A percentile compares a stretch with the other conserved stretches of the same genome.
phyloP scores from a whole-genome alignment of 805 yeast species.

The Saccharomyces kudriavzevii region DNA sequence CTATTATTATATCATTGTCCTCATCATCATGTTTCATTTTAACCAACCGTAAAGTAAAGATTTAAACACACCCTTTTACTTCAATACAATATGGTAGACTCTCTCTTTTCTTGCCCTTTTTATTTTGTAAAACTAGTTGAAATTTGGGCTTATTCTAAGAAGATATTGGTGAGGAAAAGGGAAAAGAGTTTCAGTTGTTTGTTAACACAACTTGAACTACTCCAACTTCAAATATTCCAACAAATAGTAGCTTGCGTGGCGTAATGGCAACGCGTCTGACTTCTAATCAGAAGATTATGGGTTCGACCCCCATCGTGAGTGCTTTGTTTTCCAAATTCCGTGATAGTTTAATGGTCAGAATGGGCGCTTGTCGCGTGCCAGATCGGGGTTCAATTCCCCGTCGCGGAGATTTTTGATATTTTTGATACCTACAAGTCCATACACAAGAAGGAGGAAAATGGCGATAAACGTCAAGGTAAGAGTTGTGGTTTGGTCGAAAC shows the following conservation, averaged over 20 bases:
- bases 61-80: background rate
- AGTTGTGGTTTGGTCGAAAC: background rate
- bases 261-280: slow-evolving; percentile 53
- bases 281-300: slow-evolving; percentile 49
- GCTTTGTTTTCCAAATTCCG: background rate
- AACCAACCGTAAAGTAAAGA: no score
- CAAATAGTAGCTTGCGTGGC: slow-evolving; percentile 38
- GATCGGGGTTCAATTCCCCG: background rate
- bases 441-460: background rate
- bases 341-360: background rate
- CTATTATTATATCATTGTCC: background rate
- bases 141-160: background rate
- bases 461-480: background rate
- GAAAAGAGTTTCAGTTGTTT: no score
- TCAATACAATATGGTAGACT: background rate
- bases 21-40: background rate
- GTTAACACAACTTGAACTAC: no score
- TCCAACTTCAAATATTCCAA: no score
- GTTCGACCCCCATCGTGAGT: slow-evolving; percentile 50
- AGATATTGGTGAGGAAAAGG: background rate
- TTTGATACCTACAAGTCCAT: background rate
- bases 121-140: background rate
- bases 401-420: background rate
- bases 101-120: background rate
- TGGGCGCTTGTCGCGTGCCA: background rate